These are phyloP conservation scores for Ilyonectria robusta DNA, from an alignment of 2,329 filamentous ascomycete genomes.

Conservation along the genomic window DNA sequence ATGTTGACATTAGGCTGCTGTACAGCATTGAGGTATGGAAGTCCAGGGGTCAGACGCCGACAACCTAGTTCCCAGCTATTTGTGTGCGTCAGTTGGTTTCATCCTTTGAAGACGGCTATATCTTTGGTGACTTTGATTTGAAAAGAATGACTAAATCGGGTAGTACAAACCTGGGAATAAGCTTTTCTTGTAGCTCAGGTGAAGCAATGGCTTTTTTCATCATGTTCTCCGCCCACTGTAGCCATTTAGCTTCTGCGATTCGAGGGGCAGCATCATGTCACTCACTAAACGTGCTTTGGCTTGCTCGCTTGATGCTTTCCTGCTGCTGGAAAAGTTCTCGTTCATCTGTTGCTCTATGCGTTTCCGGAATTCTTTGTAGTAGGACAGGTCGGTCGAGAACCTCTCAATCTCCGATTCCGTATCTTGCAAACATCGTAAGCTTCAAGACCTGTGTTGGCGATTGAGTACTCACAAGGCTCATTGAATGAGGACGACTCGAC, in stretches of 20 bases:
- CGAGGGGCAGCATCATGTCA: not conserved
- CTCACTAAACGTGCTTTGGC: not conserved
- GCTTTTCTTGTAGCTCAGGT: conserved; percentile 11
- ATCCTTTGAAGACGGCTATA: not conserved
- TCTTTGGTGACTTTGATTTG: not conserved
- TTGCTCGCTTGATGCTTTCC: not conserved
- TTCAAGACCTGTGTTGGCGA: not conserved
- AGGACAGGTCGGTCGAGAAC: not conserved
- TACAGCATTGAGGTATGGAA: conserved; percentile 18
- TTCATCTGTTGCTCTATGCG: conserved; percentile 23
- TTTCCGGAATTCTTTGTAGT: conserved; percentile 8
- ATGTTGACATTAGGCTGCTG: conserved; percentile 2
- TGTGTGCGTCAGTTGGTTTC: not conserved
- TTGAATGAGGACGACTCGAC: conserved; percentile 13
- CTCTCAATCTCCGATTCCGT: not conserved
- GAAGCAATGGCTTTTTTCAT: conserved; percentile 1
- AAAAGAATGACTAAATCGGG: too few relatives aligned
- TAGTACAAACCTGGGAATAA: conserved; percentile 3
- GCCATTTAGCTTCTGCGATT: not conserved
- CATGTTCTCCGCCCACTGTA: conserved; percentile 17
- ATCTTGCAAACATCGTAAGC: not conserved
- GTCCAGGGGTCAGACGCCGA: conserved; percentile 2
- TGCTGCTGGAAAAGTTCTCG: conserved; percentile 14
- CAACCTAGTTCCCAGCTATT: conserved; percentile 13
- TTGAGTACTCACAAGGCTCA: not conserved